Evolutionary conservation across 306 rosid species (phyloP).

Genomic region (Phaseolus lunatus): DNA sequence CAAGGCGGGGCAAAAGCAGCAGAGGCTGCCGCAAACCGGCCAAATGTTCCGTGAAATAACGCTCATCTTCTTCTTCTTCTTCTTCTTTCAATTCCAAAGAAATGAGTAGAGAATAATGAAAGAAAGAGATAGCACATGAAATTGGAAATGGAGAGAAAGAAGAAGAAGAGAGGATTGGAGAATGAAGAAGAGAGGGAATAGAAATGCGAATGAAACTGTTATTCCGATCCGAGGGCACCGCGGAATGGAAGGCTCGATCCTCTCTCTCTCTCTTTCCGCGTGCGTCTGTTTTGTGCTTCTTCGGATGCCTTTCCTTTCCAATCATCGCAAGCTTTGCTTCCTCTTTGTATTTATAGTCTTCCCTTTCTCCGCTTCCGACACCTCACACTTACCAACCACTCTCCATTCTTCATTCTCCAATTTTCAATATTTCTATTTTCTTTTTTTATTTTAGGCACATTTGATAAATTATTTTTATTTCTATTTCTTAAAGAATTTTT

Average conservation of each 20-base stretch:
- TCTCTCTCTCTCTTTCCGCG: neutral
- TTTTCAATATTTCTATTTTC: no score
- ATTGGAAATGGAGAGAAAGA: constrained; percentile 17
- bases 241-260: neutral
- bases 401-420: no score
- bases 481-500: no score
- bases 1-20: constrained; percentile 82
- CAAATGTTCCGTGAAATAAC: constrained; percentile 74
- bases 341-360: constrained; percentile 12
- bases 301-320: neutral
- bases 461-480: no score
- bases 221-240: constrained; percentile 12
- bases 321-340: neutral
- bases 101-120: neutral
- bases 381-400: constrained; percentile 6
- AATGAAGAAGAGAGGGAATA: neutral
- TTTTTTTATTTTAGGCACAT: no score
- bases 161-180: constrained; percentile 8
- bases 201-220: neutral
- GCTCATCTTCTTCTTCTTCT: constrained; percentile 53
- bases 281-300: neutral
- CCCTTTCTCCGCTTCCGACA: neutral
- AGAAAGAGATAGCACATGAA: neutral
- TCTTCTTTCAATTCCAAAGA: neutral
- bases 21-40: constrained; percentile 82